Percentiles rank a stretch among this genome's conserved stretches.
Conservation (phyloP, 2,329 filamentous ascomycete genomes). For the Didymella glomerata region DNA sequence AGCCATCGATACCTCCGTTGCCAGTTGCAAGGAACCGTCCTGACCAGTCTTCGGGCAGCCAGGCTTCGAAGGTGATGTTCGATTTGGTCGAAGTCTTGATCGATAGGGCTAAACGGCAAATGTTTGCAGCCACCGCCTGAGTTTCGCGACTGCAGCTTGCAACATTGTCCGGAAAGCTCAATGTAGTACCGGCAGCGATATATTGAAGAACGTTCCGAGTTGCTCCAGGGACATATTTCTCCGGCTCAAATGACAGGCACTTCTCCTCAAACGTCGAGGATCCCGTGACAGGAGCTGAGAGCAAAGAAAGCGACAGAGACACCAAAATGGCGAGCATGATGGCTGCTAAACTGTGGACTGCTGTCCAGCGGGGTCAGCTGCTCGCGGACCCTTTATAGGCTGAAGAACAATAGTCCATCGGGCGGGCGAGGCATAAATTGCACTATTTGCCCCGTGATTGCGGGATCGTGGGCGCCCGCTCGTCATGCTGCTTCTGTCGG, state of each 20-base stretch:
- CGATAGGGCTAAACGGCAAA: conserved; percentile 56
- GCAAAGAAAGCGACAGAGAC: conserved; percentile 13
- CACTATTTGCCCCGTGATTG: neutral
- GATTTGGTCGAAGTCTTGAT: conserved; percentile 52
- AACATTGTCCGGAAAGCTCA: conserved; percentile 51
- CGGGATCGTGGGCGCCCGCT: neutral
- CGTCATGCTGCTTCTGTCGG: conserved; percentile 8
- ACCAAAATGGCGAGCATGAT: conserved; percentile 15
- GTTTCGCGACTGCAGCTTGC: conserved; percentile 46
- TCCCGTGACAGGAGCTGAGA: conserved; percentile 4
- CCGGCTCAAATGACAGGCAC: conserved; percentile 35
- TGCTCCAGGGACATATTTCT: conserved; percentile 22
- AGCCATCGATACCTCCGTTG: conserved; percentile 55
- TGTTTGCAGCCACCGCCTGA: conserved; percentile 49
- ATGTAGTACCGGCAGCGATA: conserved; percentile 49
- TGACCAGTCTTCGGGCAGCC: conserved; percentile 49
- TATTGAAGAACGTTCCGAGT: conserved; percentile 43
- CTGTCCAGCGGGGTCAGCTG: neutral
- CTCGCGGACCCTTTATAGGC: neutral
- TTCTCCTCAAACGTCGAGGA: conserved; percentile 22
- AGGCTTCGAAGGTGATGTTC: conserved; percentile 56
- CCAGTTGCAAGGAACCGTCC: conserved; percentile 52
- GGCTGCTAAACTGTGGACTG: neutral
- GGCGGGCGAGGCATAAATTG: conserved; percentile 4
- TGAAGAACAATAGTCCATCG: neutral